Evolutionary conservation across 106 monocot genomes (phyloP), one percentile per base, ranked within the genome.

Genomic region (Acanthochlamys bracteata): DNA sequence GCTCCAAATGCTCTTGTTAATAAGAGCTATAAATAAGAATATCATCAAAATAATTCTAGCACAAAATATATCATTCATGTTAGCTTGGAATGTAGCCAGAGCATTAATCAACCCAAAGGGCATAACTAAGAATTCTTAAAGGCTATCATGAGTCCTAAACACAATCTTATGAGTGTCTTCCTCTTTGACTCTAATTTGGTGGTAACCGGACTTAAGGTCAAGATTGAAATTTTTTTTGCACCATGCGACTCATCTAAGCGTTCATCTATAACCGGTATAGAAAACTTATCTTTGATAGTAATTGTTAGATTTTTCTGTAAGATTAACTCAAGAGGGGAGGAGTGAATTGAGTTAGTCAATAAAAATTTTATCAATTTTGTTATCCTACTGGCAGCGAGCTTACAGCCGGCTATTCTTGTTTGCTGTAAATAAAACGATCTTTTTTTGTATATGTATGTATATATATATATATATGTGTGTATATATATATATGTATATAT

Each of bases 221-320:
- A 71, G 7, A 27, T 71, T 71, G 15, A 61, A 62, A 21, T 61
- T 1, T 60, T 13, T 0, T 0, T 0, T 24, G 61, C 51, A 3
- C 52, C n/a, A 21, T 53, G 33, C 24, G 53, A 39, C 13, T 71
- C 61, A 23, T 71, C 71, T 7, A 71, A n/a, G 19, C 60, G 60
- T 51, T 61, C 70, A n/a, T 71, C 70, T 11, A 62, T 21, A 2
- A 40, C 51, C 0, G 71, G 69, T n/a, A 69, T 69, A 11, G 69
- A 59, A 25, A 69, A 69, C 2, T 46, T 20, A 25, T 58, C 57
- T n/a, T 63, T 63, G 4, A 63, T 20, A 0, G 63, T 63, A 24
- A 65, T 25, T 0, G n/a, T 7, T 47, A 8, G 46, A 22, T 13
- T 47, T 24, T 11, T 65, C 64, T 15, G 45, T 51, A 6, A 9